phyloP scores from a whole-genome alignment of 2,329 filamentous ascomycete genomes.

The Colletotrichum sansevieriae region DNA sequence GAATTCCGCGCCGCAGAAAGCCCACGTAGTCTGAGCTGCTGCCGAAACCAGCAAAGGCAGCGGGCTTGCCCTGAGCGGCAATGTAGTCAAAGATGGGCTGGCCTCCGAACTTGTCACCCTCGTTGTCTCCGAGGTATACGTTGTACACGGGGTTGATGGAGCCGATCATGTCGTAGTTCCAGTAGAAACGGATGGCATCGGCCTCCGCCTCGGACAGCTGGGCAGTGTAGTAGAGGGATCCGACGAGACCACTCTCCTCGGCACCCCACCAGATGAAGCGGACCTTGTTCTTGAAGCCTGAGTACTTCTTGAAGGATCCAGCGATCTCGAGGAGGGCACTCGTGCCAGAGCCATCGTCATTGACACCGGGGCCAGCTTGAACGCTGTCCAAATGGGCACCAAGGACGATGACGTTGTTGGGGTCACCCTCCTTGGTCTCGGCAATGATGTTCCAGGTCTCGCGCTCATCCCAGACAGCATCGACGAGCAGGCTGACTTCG shows the following conservation, averaged over 20 bases:
- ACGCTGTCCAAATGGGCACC: constrained; percentile 58
- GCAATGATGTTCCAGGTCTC: constrained; percentile 57
- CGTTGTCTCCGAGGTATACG: constrained; percentile 55
- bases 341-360: constrained; percentile 57
- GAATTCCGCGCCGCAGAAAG: constrained; percentile 56
- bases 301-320: constrained; percentile 53
- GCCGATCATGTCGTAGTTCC: constrained; percentile 81
- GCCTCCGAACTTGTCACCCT: constrained; percentile 53
- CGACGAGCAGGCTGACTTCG: constrained; percentile 52
- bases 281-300: constrained; percentile 57
- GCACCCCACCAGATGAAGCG: constrained; percentile 60
- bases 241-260: constrained; percentile 59
- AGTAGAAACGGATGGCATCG: constrained; percentile 73
- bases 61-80: constrained; percentile 50
- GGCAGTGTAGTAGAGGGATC: constrained; percentile 57
- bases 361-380: constrained; percentile 55
- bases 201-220: constrained; percentile 53
- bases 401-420: constrained; percentile 57
- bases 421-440: constrained; percentile 58
- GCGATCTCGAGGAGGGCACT: constrained; percentile 55
- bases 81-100: constrained; percentile 53
- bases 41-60: constrained; percentile 52
- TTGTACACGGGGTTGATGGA: constrained; percentile 55
- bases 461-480: constrained; percentile 53
- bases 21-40: constrained; percentile 56